These are phyloP conservation scores for Aspergillus kassunensis DNA, from an alignment of 495 filamentous ascomycete species.

Conservation along the genomic window DNA sequence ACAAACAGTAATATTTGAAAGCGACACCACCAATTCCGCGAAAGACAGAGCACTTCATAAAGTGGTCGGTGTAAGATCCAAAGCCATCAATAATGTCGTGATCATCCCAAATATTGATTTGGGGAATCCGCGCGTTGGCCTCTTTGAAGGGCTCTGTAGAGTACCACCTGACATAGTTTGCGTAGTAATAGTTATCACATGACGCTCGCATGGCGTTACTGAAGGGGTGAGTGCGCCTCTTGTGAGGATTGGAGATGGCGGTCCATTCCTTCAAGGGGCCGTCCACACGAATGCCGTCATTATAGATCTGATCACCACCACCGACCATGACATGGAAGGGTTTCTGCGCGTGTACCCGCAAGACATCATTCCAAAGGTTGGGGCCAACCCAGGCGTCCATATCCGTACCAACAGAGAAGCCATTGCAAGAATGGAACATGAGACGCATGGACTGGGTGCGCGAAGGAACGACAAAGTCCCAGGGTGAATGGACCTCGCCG, in stretches of 20 bases:
- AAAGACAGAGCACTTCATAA: slow-evolving; percentile 91
- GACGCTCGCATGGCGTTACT: slow-evolving; percentile 63
- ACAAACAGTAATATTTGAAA: slow-evolving; percentile 88
- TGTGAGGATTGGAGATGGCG: slow-evolving; percentile 73
- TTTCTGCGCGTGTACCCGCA: slow-evolving; percentile 60
- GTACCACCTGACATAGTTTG: slow-evolving; percentile 90
- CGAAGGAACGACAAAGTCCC: slow-evolving; percentile 72
- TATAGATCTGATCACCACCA: slow-evolving; percentile 94
- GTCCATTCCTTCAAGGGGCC: slow-evolving; percentile 81
- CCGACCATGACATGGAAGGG: slow-evolving; percentile 96
- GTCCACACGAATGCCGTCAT: slow-evolving; percentile 79
- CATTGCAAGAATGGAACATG: slow-evolving; percentile 96
- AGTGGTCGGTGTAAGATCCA: slow-evolving; percentile 86
- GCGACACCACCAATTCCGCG: slow-evolving; percentile 83
- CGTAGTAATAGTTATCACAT: slow-evolving; percentile 87
- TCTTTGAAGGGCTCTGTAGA: slow-evolving; percentile 73
- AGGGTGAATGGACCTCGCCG: slow-evolving; percentile 36
- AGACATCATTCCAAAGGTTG: slow-evolving; percentile 86
- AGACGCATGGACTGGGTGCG: slow-evolving; percentile 82
- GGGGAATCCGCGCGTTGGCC: slow-evolving; percentile 83
- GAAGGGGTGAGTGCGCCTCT: slow-evolving; percentile 73
- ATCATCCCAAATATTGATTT: slow-evolving; percentile 94
- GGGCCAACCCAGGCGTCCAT: slow-evolving; percentile 78
- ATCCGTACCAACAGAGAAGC: slow-evolving; percentile 90
- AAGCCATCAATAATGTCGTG: slow-evolving; percentile 93